A percentile compares a stretch with the other conserved stretches of the same genome.
These are phyloP conservation scores for Trichoderma sp. DNA, from an alignment of 2,329 filamentous ascomycete genomes.

Conservation along the genomic window DNA sequence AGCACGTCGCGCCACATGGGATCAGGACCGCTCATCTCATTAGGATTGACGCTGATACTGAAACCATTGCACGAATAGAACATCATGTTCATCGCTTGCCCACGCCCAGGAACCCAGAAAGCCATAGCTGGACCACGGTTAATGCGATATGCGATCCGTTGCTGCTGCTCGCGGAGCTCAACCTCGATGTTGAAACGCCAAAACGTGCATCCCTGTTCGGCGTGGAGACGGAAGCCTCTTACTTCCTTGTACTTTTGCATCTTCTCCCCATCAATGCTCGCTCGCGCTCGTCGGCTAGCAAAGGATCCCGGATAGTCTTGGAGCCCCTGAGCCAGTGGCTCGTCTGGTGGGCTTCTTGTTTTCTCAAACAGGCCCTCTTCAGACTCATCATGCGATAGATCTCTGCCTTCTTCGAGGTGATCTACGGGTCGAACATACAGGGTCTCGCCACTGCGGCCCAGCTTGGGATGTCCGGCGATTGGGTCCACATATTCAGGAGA, in stretches of 20 bases:
- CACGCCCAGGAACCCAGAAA: constrained; percentile 90
- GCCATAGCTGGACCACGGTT: constrained; percentile 85
- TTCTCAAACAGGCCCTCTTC: constrained; percentile 83
- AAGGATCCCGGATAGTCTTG: constrained; percentile 58
- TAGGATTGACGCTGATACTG: constrained; percentile 74
- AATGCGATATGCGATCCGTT: constrained; percentile 92
- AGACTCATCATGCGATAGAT: constrained; percentile 78
- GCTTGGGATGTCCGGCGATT: constrained; percentile 81
- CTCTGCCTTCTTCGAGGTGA: constrained; percentile 74
- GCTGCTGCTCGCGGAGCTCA: constrained; percentile 76
- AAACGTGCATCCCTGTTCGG: constrained; percentile 87
- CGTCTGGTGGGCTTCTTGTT: constrained; percentile 58
- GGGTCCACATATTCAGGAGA: constrained; percentile 86
- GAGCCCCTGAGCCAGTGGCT: constrained; percentile 46
- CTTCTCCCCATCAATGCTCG: constrained; percentile 75
- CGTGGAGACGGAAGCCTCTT: constrained; percentile 77
- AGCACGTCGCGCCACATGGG: constrained; percentile 96
- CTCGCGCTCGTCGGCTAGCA: constrained; percentile 56
- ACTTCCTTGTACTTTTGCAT: constrained; percentile 82
- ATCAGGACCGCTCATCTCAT: constrained; percentile 87
- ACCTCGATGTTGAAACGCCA: constrained; percentile 97
- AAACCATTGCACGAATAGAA: constrained; percentile 99
- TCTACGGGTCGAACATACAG: constrained; percentile 90
- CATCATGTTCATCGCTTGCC: constrained; percentile 96
- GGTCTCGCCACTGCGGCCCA: constrained; percentile 82